Evolutionary conservation across 2,329 filamentous ascomycete species (phyloP).

Genomic region (Xylariaceae sp.): DNA sequence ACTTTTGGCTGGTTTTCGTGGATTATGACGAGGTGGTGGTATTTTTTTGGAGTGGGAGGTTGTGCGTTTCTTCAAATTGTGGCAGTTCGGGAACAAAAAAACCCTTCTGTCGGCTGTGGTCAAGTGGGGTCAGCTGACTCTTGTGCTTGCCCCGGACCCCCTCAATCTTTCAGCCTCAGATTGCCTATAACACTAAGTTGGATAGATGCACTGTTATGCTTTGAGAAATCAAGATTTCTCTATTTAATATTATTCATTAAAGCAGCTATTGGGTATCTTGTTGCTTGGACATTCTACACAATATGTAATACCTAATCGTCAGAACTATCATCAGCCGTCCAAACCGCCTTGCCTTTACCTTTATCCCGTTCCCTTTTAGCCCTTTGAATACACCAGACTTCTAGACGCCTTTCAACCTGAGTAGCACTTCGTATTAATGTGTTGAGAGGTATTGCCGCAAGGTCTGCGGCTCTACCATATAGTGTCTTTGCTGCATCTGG

Average conservation of each 20-base stretch:
- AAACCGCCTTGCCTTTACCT: conserved; percentile 25
- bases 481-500: conserved; percentile 45
- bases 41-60: conserved; percentile 45
- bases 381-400: conserved; percentile 38
- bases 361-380: conserved; percentile 29
- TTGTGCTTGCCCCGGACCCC: background rate
- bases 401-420: conserved; percentile 42
- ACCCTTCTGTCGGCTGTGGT: background rate
- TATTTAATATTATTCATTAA: no score
- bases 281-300: no score
- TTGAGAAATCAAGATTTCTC: background rate
- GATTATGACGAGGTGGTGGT: conserved; percentile 33
- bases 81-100: conserved; percentile 21
- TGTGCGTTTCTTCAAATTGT: conserved; percentile 42
- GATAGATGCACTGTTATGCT: background rate
- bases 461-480: conserved; percentile 45
- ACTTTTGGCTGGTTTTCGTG: conserved; percentile 62
- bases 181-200: background rate
- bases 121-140: background rate
- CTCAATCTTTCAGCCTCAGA: background rate
- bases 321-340: conserved; percentile 11
- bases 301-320: conserved; percentile 7
- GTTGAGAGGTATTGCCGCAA: conserved; percentile 40
- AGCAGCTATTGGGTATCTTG: no score
- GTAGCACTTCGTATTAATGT: conserved; percentile 41